Evolutionary conservation across 352 stramenopile species (phyloP), one percentile per base, ranked within the genome.

Genomic region (Pythium coloratum): DNA sequence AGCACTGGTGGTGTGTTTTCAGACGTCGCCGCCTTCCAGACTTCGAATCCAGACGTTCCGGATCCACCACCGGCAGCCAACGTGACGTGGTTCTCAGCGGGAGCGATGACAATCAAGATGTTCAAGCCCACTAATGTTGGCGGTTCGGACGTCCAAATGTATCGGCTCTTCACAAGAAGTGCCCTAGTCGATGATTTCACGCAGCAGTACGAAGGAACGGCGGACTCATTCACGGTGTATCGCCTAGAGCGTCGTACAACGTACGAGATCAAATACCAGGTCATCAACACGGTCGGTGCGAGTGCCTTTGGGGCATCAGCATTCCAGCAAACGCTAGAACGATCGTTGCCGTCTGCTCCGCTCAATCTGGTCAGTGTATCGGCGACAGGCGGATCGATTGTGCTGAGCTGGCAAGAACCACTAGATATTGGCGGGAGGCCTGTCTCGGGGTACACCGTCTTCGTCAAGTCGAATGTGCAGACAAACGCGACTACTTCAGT

Each of bases 101-200:
- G 82, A 0, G 78, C 78, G 8, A 84, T 90, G 67, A 84, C 62
- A 1, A 73, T 86, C 10, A 18, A 56, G 50, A 90, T 90, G 82
- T 77, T 75, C 47, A 73, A 77, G 10, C 75, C 80, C 0, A 6
- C 75, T 12, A 88, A 90, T 28, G 24, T 82, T 18, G 84, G 80
- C 14, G 81, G 80, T 0, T 76, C 77, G 0, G 60, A 63, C n/a
- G 82, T 88, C 1, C 57, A 76, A 18, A 20, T 67, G 44, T 89
- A 87, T 59, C 56, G 62, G 7, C 47, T 91, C 24, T 85, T 72
- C 20, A 59, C 84, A 0, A 70, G 67, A 24, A 70, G 62, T 9
- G 56, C 77, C 0, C 56, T 55, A 0, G 71, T 77, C 7, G 1
- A 28, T 4, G 71, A 66, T 0, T 84, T 81, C 47, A 28, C 33